These are phyloP conservation scores for Setaria viridis DNA, from an alignment of 202 grass and related monocot genomes.

Conservation along the genomic window DNA sequence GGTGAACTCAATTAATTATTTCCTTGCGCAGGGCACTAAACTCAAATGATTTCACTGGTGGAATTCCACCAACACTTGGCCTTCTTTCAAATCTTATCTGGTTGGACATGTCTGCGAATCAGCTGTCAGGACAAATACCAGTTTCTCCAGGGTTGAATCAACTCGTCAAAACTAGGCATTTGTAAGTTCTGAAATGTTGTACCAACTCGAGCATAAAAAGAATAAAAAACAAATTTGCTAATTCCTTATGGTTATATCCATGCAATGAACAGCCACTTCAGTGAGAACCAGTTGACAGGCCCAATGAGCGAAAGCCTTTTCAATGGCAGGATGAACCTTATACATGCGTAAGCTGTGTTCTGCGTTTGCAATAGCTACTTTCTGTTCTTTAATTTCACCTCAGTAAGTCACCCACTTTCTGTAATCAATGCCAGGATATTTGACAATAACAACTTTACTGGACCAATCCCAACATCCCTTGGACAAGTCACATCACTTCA, in stretches of 20 bases:
- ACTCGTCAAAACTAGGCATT: conserved; percentile 64
- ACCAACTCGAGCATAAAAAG: conserved; percentile 29
- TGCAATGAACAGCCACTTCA: conserved; percentile 86
- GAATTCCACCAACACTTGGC: conserved; percentile 75
- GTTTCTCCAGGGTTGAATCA: conserved; percentile 82
- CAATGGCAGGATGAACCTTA: conserved; percentile 59
- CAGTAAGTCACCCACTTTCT: conserved; percentile 37
- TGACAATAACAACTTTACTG: conserved; percentile 73
- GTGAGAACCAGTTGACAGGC: conserved; percentile 81
- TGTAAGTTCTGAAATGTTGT: conserved; percentile 62
- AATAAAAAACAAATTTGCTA: conserved; percentile 28
- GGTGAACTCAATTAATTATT: conserved; percentile 31
- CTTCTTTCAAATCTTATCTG: conserved; percentile 70
- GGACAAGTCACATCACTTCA: conserved; percentile 55
- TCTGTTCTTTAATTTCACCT: conserved; percentile 4
- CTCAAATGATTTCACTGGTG: conserved; percentile 76
- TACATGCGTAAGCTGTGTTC: conserved; percentile 72
- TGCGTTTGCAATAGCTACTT: conserved; percentile 25
- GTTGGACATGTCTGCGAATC: conserved; percentile 84
- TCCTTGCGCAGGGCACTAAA: conserved; percentile 73
- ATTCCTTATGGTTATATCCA: conserved; percentile 35
- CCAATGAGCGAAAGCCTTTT: conserved; percentile 64
- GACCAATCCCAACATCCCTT: conserved; percentile 69
- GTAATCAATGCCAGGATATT: conserved; percentile 68
- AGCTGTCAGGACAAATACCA: conserved; percentile 75